Evolutionary conservation across 1,284 basidiomycete species (phyloP).

Genomic region (Acaromyces ingoldii): DNA sequence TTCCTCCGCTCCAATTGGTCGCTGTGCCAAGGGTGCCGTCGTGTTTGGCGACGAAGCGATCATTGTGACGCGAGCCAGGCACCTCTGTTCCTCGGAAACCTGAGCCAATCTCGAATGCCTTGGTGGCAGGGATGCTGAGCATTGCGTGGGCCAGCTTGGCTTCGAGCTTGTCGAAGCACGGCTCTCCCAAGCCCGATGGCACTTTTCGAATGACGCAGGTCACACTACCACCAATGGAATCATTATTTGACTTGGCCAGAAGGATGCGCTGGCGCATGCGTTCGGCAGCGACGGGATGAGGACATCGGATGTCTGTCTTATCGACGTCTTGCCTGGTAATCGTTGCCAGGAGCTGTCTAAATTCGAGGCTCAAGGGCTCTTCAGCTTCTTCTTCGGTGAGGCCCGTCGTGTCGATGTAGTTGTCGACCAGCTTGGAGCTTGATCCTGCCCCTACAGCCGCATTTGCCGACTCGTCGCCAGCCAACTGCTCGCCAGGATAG

Average conservation of each 20-base stretch:
- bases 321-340: constrained; percentile 86
- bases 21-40: constrained; percentile 73
- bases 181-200: constrained; percentile 89
- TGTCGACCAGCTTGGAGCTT: constrained; percentile 21
- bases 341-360: constrained; percentile 70
- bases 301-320: constrained; percentile 80
- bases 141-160: constrained; percentile 94
- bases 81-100: constrained; percentile 95
- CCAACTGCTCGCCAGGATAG: constrained; percentile 42
- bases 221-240: constrained; percentile 95
- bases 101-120: constrained; percentile 94
- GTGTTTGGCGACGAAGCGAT: constrained; percentile 68
- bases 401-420: constrained; percentile 54
- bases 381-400: constrained; percentile 65
- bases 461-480: constrained; percentile 13
- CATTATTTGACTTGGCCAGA: constrained; percentile 79
- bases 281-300: constrained; percentile 77
- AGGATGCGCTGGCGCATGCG: constrained; percentile 93
- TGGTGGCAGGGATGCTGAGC: constrained; percentile 97
- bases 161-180: constrained; percentile 98
- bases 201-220: constrained; percentile 91
- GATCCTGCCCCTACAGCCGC: constrained; percentile 5
- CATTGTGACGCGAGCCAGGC: constrained; percentile 88
- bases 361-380: constrained; percentile 78
- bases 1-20: constrained; percentile 94